Evolutionary conservation across 2,329 filamentous ascomycete genomes (phyloP), one percentile per base, ranked within the genome.

Genomic region (Coniochaeta sp.): DNA sequence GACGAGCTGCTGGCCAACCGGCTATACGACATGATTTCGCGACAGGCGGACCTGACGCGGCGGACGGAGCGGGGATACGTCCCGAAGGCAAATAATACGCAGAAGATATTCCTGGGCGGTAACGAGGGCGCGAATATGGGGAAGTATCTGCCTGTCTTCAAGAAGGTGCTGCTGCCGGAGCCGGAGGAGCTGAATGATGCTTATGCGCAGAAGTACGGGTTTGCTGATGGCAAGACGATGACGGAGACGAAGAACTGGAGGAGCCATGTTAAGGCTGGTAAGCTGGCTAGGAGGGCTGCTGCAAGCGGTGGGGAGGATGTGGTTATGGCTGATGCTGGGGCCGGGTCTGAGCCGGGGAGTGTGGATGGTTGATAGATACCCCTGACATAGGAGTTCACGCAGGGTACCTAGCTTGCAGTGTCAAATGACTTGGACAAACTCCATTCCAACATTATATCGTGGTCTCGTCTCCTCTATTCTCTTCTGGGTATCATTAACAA

Each of bases 1-100:
- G 91, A 97, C 62, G 94, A 97, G 74, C 73, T 95, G 50, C 74
- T 99, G 52, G 83, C 89, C 0, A 84, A 81, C 53, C 81, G 83
- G 58, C 71, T 99, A 49, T 73, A 97, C 54, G 81, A 88, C 61
- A 69, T 85, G 42, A 70, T 82, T 6, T 69, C 75, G 26, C 61
- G 56, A 1, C 74, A 76, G 57, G 53, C 60, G 22, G 56, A 60
- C 26, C 50, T 60, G 28, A 35, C 47, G 35, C 51, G 47, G 14
- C 51, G 33, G 14, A 48, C 24, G 14, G 28, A 48, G 27, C 24
- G 45, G 9, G n/a, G 12, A 18, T 31, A 30, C 27, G 48, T 49
- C 48, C 52, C 33, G 53, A 65, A 61, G 55, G 61, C 51, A 27
- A 61, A 48, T 2, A 51, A 49, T n/a, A 64, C 60, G 51, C 65